These are phyloP conservation scores for Stromatinia cepivora DNA, from an alignment of 2,329 filamentous ascomycete species.

Conservation along the genomic window DNA sequence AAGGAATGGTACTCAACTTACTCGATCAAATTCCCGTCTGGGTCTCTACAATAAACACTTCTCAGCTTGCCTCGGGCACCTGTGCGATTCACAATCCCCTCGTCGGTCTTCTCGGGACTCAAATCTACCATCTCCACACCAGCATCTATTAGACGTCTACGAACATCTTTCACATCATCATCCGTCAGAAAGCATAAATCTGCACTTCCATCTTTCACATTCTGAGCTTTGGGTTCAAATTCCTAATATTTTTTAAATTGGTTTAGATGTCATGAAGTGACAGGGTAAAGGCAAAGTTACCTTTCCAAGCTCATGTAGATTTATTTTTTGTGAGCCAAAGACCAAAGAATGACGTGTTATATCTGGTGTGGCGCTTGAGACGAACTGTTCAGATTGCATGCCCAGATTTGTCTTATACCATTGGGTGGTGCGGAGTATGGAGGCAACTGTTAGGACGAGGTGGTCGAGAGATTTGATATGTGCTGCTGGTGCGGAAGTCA, in stretches of 20 bases:
- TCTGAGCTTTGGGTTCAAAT: constrained; percentile 59
- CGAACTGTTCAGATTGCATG: constrained; percentile 56
- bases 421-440: constrained; percentile 49
- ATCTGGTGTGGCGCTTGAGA: constrained; percentile 43
- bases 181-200: constrained; percentile 61
- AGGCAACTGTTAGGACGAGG: constrained; percentile 58
- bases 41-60: constrained; percentile 62
- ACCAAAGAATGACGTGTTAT: constrained; percentile 52
- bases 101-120: constrained; percentile 37
- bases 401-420: constrained; percentile 59
- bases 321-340: constrained; percentile 62
- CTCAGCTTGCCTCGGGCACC: constrained; percentile 55
- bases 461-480: constrained; percentile 51
- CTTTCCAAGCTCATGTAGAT: constrained; percentile 57
- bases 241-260: constrained; percentile 41
- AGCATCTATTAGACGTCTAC: constrained; percentile 45
- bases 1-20: constrained; percentile 37
- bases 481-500: constrained; percentile 27
- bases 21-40: constrained; percentile 64
- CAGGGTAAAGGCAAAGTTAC: constrained; percentile 23
- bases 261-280: neutral
- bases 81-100: constrained; percentile 56
- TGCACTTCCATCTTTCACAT: constrained; percentile 55
- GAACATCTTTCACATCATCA: constrained; percentile 50
- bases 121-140: constrained; percentile 48